Evolutionary conservation across 2,329 filamentous ascomycete species (phyloP).

Genomic region (Colletotrichum viniferum): DNA sequence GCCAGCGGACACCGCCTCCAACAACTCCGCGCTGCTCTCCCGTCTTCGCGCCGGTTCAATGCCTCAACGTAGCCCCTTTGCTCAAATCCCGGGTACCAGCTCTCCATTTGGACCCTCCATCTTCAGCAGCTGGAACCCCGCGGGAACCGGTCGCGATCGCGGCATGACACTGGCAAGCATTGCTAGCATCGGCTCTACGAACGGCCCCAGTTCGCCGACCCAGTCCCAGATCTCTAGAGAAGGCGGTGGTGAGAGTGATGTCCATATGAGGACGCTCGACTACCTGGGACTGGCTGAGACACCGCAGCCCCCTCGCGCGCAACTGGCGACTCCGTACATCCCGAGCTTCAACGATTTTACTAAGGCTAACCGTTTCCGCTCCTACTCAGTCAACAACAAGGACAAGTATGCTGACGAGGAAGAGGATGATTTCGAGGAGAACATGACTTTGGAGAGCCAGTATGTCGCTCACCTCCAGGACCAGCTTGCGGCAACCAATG

Average conservation of each 20-base stretch:
- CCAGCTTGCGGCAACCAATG: slow-evolving; percentile 67
- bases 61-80: slow-evolving; percentile 81
- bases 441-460: slow-evolving; percentile 56
- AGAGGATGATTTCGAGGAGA: slow-evolving; percentile 73
- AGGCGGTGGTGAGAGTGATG: slow-evolving; percentile 83
- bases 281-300: slow-evolving; percentile 95
- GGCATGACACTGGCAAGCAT: slow-evolving; percentile 83
- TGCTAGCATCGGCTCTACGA: slow-evolving; percentile 82
- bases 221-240: slow-evolving; percentile 88
- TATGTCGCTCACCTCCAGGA: slow-evolving; percentile 67
- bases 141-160: slow-evolving; percentile 72
- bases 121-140: slow-evolving; percentile 79
- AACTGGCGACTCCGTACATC: slow-evolving; percentile 76
- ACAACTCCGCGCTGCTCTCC: slow-evolving; percentile 77
- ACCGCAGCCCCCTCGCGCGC: slow-evolving; percentile 78
- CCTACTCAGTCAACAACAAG: slow-evolving; percentile 98
- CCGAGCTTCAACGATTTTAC: slow-evolving; percentile 74
- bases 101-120: slow-evolving; percentile 87
- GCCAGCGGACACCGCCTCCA: slow-evolving; percentile 47
- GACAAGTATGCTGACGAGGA: slow-evolving; percentile 95
- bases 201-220: slow-evolving; percentile 85
- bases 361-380: slow-evolving; percentile 87
- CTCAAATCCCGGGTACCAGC: slow-evolving; percentile 52
- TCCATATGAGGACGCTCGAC: slow-evolving; percentile 87
- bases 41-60: slow-evolving; percentile 90